Conservation (phyloP, 2,329 filamentous ascomycete genomes). For the Didymella glomerata region DNA sequence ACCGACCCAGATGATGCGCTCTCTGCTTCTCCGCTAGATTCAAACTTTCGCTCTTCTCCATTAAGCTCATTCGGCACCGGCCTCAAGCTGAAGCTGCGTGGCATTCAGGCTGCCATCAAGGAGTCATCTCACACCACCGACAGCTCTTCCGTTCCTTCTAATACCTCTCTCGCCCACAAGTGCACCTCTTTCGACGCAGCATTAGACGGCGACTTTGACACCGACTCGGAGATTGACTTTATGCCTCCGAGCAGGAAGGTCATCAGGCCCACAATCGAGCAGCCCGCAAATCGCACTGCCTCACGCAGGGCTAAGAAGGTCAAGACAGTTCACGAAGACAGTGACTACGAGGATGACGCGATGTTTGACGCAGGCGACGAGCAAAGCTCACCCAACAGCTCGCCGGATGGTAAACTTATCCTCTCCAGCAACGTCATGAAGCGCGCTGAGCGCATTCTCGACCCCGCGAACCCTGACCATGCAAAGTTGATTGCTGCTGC, state of each 20-base stretch:
- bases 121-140: background rate
- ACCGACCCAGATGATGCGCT: background rate
- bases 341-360: constrained; percentile 7
- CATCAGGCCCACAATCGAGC: background rate
- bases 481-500: constrained; percentile 31
- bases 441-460: constrained; percentile 34
- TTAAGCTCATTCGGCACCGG: constrained; percentile 2
- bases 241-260: constrained; percentile 14
- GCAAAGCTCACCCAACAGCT: background rate
- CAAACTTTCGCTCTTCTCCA: background rate
- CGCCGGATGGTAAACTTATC: constrained; percentile 10
- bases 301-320: constrained; percentile 5
- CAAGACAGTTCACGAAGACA: background rate
- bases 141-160: background rate
- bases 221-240: constrained; percentile 28
- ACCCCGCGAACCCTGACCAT: constrained; percentile 28
- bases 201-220: constrained; percentile 11
- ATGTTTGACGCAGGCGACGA: constrained; percentile 7
- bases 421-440: constrained; percentile 29
- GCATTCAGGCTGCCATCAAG: constrained; percentile 20
- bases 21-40: background rate
- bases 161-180: background rate
- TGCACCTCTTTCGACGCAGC: constrained; percentile 1
- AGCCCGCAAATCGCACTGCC: background rate
- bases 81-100: constrained; percentile 25